Base-by-base conservation (phyloP, 2,329 filamentous ascomycete genomes). In the Aspergillus fumigatiaffinis region DNA sequence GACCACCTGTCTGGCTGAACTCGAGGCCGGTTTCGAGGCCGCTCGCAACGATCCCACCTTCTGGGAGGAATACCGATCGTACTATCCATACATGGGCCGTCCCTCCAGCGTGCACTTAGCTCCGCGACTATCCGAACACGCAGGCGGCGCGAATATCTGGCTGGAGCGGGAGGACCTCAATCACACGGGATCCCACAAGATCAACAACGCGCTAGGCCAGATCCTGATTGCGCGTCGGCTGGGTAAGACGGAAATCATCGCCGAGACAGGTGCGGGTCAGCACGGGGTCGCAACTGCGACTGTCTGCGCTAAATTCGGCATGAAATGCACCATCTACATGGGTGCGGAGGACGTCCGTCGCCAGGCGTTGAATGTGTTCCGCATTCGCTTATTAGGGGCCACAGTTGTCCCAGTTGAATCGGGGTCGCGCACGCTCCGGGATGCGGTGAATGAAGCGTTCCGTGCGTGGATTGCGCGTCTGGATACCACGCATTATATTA, bases 251-350 rank as follows among this genome's bases (percentile, higher is more conserved):
- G 89, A 91, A 73, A 97, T 97, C 68, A 97, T 97, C 66, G 93
- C 94, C 50, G 94, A 97, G 78, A 97, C 93, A 17, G 94, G 93
- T 60, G 92, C 92, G 49, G 94, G 93, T 26, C 92, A 97, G 77
- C 93, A 97, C 74, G 93, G 94, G 77, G 92, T 97, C 21, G 93
- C 93, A 2, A 97, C 93, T 12, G 94, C 94, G 1, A 97, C 93
- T 0, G 89, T 97, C 23, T 97, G 93, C 68, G 94, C 94, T 66
- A 95, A 96, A 76, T 96, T 99, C 69, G 91, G 90, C 68, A 92
- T 97, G 91, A 89, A 93, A 73, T 97, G 94, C 72, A 96, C 92
- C 14, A 88, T 97, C 52, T 97, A 91, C 77, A 97, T 99, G 94
- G 94, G 94, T 63, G 91, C 91, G 46, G 92, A 97, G 77, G 94